A percentile compares a stretch with the other conserved stretches of the same genome.
phyloP scores from a whole-genome alignment of 768 basidiomycete species.

The Pisolithus tinctorius region DNA sequence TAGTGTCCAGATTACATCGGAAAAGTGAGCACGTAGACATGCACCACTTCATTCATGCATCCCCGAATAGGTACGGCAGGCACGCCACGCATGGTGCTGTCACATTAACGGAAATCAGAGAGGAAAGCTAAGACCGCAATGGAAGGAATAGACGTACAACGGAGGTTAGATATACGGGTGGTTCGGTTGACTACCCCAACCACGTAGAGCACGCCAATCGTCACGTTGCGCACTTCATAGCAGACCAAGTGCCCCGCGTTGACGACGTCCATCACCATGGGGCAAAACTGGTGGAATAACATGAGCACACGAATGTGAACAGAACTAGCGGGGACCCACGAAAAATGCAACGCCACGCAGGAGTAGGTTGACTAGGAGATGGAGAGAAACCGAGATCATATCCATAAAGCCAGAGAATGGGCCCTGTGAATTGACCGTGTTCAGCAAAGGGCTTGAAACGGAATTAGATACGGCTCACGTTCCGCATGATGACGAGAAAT shows the following conservation, averaged over 20 bases:
- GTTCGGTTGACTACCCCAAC: not conserved
- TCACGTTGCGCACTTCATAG: not conserved
- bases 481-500: not conserved
- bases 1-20: too few relatives aligned
- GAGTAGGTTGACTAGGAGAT: not conserved
- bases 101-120: not conserved
- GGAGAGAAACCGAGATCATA: not conserved
- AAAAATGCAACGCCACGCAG: not conserved
- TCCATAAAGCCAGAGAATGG: not conserved
- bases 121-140: not conserved
- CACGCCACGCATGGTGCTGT: not conserved
- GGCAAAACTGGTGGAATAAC: not conserved
- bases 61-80: too few relatives aligned
- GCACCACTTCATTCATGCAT: not conserved
- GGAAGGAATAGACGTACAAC: not conserved
- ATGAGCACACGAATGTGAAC: not conserved
- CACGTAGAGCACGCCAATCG: not conserved
- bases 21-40: too few relatives aligned
- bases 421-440: too few relatives aligned
- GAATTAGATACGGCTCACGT: not conserved
- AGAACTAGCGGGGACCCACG: not conserved
- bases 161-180: not conserved
- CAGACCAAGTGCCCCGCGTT: not conserved
- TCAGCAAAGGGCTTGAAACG: not conserved
- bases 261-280: slow-evolving; percentile 1